Evolutionary conservation across 2,329 filamentous ascomycete species (phyloP).

Genomic region (Colletotrichum nymphaeae): DNA sequence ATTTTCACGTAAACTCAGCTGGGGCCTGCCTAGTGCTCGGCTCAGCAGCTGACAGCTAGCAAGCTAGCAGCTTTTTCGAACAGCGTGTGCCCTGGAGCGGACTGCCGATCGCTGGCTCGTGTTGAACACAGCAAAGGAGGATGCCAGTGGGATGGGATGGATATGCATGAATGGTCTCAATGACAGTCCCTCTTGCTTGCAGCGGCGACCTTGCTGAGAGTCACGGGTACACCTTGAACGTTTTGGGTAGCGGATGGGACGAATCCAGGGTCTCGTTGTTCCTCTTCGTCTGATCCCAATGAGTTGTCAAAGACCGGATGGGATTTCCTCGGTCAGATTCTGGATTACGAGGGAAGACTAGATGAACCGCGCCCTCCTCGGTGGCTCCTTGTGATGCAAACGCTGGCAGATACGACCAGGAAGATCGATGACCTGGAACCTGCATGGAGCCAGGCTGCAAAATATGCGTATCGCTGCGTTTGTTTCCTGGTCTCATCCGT

Average conservation of each 20-base stretch:
- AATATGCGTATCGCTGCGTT: neutral
- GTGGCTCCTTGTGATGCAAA: neutral
- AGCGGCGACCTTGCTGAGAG: neutral
- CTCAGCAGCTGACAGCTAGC: neutral
- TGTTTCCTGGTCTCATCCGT: neutral
- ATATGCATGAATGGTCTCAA: constrained; percentile 4
- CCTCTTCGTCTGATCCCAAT: neutral
- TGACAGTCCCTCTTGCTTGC: neutral
- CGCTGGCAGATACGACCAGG: neutral
- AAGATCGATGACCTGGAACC: neutral
- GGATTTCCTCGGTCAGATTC: constrained; percentile 3
- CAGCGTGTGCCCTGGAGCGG: neutral
- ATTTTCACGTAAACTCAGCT: neutral
- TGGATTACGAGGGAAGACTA: constrained; percentile 4
- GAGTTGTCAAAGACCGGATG: neutral
- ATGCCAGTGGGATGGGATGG: neutral
- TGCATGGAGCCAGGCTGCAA: neutral
- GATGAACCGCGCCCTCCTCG: neutral
- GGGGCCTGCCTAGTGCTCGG: neutral
- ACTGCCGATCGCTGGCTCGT: constrained; percentile 23
- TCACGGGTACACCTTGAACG: neutral
- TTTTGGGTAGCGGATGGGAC: neutral
- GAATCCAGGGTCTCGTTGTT: neutral
- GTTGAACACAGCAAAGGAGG: neutral
- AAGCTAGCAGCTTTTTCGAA: neutral